These are phyloP conservation scores for Yarrowia yakushimensis DNA, from an alignment of 805 yeast genomes.

Conservation along the genomic window DNA sequence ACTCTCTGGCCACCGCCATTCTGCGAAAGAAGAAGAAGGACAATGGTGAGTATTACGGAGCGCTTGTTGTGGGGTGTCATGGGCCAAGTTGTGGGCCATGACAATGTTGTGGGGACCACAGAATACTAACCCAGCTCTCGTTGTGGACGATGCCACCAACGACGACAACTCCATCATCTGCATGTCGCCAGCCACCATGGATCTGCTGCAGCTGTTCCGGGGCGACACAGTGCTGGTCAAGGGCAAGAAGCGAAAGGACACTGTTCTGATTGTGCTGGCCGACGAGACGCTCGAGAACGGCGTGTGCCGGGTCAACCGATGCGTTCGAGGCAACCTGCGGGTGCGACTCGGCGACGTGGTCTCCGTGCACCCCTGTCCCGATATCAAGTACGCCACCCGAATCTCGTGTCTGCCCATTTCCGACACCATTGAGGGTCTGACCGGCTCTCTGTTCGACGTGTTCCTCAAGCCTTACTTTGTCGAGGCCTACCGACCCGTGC, in stretches of 20 bases:
- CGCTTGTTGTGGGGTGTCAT: neutral
- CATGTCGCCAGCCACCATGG: slow-evolving; percentile 94
- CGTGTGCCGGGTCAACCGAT: slow-evolving; percentile 88
- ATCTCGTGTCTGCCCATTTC: slow-evolving; percentile 95
- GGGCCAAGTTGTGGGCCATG: neutral
- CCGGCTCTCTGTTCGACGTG: slow-evolving; percentile 94
- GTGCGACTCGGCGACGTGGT: slow-evolving; percentile 92
- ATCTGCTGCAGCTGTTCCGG: slow-evolving; percentile 85
- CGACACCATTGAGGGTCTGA: slow-evolving; percentile 95
- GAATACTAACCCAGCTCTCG: slow-evolving; percentile 45
- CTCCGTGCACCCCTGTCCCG: slow-evolving; percentile 93
- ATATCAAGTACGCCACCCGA: slow-evolving; percentile 93
- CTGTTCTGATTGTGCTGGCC: slow-evolving; percentile 90
- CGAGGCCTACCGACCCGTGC: slow-evolving; percentile 97
- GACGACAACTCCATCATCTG: slow-evolving; percentile 97
- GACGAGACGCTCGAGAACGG: slow-evolving; percentile 98
- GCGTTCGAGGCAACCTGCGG: slow-evolving; percentile 90
- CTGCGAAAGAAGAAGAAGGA: slow-evolving; percentile 97
- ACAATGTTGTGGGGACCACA: too few species aligned
- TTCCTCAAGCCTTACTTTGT: slow-evolving; percentile 97
- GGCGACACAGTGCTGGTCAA: slow-evolving; percentile 97
- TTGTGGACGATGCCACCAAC: slow-evolving; percentile 94
- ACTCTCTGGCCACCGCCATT: slow-evolving; percentile 93
- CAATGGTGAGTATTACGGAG: slow-evolving; percentile 46
- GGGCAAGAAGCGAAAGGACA: slow-evolving; percentile 97